A percentile compares a stretch with the other conserved stretches of the same genome.
Evolutionary conservation across 2,329 filamentous ascomycete species (phyloP).

Genomic region (Cytospora paraplurivora): DNA sequence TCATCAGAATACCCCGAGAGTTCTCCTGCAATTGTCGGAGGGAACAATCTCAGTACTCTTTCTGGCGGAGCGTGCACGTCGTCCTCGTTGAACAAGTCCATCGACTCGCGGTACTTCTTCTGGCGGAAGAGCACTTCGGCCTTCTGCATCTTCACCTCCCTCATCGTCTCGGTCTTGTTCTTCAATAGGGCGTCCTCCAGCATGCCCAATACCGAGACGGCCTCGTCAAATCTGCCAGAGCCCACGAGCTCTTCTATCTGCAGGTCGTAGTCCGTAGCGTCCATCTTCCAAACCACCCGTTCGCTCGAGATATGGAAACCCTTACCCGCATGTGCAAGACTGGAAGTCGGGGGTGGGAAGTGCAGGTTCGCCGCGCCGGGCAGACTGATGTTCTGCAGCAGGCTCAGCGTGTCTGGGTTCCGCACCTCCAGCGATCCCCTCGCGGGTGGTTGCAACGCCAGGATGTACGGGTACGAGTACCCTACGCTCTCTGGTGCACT

Average conservation of each 20-base stretch:
- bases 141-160: slow-evolving; percentile 89
- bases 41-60: slow-evolving; percentile 82
- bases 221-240: slow-evolving; percentile 79
- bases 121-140: slow-evolving; percentile 81
- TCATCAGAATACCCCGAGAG: slow-evolving; percentile 58
- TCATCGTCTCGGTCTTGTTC: slow-evolving; percentile 77
- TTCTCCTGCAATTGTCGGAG: slow-evolving; percentile 79
- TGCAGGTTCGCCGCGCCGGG: slow-evolving; percentile 83
- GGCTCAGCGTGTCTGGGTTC: slow-evolving; percentile 87
- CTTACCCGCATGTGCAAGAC: slow-evolving; percentile 93
- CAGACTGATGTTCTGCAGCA: slow-evolving; percentile 82
- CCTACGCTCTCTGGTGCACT: slow-evolving; percentile 86
- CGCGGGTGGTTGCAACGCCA: slow-evolving; percentile 79
- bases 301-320: slow-evolving; percentile 94
- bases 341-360: slow-evolving; percentile 89
- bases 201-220: slow-evolving; percentile 84
- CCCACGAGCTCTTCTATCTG: slow-evolving; percentile 83
- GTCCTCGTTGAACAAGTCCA: slow-evolving; percentile 84
- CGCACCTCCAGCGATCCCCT: slow-evolving; percentile 88
- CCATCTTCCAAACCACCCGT: slow-evolving; percentile 93
- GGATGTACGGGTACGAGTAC: slow-evolving; percentile 94
- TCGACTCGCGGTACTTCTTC: slow-evolving; percentile 79
- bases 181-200: slow-evolving; percentile 88
- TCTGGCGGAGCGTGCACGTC: slow-evolving; percentile 89
- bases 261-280: slow-evolving; percentile 83